These are phyloP conservation scores for Rhizophora apiculata DNA, from an alignment of 345 rosid genomes.

Conservation along the genomic window DNA sequence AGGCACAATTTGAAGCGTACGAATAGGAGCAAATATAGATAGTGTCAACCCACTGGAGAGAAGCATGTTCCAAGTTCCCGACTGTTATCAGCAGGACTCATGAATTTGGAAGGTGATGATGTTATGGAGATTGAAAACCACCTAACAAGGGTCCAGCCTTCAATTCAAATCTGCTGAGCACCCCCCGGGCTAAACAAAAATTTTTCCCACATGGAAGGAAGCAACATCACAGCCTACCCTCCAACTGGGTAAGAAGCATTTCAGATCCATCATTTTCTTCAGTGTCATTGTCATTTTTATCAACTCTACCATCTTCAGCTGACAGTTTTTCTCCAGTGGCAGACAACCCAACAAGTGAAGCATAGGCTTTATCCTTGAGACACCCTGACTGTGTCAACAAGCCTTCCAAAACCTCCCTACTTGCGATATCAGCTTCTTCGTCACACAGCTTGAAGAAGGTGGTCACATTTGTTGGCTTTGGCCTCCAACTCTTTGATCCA, in stretches of 20 bases:
- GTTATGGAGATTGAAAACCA: slow-evolving; percentile 2
- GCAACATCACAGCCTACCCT: slow-evolving; percentile 34
- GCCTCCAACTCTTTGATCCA: slow-evolving; percentile 66
- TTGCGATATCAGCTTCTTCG: slow-evolving; percentile 48
- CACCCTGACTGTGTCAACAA: slow-evolving; percentile 53
- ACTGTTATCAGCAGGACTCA: not conserved
- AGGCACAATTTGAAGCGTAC: too few relatives aligned
- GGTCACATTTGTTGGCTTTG: slow-evolving; percentile 47
- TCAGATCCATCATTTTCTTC: slow-evolving; percentile 32
- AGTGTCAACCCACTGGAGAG: not conserved
- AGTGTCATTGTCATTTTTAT: slow-evolving; percentile 13
- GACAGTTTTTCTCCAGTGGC: slow-evolving; percentile 5
- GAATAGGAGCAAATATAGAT: too few relatives aligned
- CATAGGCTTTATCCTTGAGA: slow-evolving; percentile 50
- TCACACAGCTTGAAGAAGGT: slow-evolving; percentile 61
- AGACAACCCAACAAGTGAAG: slow-evolving; percentile 40
- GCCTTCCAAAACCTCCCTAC: slow-evolving; percentile 50
- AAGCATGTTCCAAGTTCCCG: not conserved
- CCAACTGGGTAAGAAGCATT: slow-evolving; percentile 42
- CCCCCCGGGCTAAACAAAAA: not conserved
- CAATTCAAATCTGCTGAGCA: not conserved
- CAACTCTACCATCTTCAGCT: slow-evolving; percentile 10
- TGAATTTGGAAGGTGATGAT: not conserved
- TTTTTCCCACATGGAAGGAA: not conserved
- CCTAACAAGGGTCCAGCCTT: not conserved